phyloP scores from a whole-genome alignment of 768 basidiomycete genomes.

The Lactarius akahatsu region DNA sequence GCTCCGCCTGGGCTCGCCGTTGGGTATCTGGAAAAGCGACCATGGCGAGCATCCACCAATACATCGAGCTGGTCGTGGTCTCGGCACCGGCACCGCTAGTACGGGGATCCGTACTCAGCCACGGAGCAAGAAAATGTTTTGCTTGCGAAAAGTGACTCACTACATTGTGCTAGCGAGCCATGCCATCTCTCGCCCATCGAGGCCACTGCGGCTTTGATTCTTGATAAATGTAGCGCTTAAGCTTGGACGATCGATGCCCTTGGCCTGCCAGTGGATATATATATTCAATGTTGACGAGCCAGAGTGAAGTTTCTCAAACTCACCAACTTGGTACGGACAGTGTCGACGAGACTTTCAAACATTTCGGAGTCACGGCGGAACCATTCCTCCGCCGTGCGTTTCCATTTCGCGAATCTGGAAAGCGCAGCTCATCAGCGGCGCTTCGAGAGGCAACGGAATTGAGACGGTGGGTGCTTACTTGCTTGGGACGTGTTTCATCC shows the following conservation, averaged over 20 bases:
- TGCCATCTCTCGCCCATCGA: slow-evolving; percentile 24
- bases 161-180: slow-evolving; percentile 33
- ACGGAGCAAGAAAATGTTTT: not conserved
- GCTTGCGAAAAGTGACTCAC: slow-evolving; percentile 19
- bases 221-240: slow-evolving; percentile 25
- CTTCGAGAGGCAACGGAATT: not conserved
- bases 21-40: slow-evolving; percentile 30
- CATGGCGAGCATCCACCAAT: slow-evolving; percentile 31
- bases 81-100: slow-evolving; percentile 27
- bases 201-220: slow-evolving; percentile 21
- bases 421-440: not conserved
- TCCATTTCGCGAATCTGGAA: slow-evolving; percentile 28
- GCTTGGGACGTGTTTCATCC: slow-evolving; percentile 29
- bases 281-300: not conserved
- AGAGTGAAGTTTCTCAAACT: not conserved
- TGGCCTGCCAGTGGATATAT: slow-evolving; percentile 2
- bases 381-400: slow-evolving; percentile 26
- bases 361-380: slow-evolving; percentile 25
- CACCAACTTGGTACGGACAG: slow-evolving; percentile 23
- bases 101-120: not conserved
- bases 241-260: slow-evolving; percentile 25
- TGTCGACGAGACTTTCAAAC: slow-evolving; percentile 24
- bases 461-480: slow-evolving; percentile 8
- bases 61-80: slow-evolving; percentile 27
- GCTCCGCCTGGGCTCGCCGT: slow-evolving; percentile 29